Evolutionary conservation across 192 early-diverging fungal genomes (phyloP), one percentile per base, ranked within the genome.

Genomic region (Coemansia sp.): DNA sequence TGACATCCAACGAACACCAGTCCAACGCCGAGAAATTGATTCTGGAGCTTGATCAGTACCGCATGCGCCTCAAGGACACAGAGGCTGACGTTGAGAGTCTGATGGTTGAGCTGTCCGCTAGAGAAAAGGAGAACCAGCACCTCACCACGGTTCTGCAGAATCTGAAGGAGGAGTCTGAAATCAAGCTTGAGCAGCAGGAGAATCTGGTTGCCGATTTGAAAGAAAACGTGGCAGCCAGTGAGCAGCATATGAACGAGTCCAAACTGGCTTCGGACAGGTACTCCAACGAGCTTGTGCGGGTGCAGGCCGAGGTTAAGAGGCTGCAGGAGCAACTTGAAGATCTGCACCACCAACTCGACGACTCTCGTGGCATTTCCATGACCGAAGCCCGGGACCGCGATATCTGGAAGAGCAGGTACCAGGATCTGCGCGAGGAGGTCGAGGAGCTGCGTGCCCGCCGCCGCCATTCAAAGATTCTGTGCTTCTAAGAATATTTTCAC

Each of bases 351-450:
- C 72, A 75, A 67, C 70, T 81, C 16, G 75, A 77, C 26, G 78
- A 85, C 13, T 63, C 78, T 8, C 65, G 64, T 16, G 63, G 60
- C 10, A 68, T 72, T 66, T 66, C 68, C 23, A 70, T 59, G 41
- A 57, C 41, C 61, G 81, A 83, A 67, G 70, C 75, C 23, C 75
- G 81, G 53, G 75, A 83, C 63, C 68, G 75, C 38, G 81, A 83
- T 26, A 64, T 83, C 48, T 72, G 75, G 69, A 83, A 83, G 72
- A 54, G 69, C 15, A 65, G 75, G 57, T 77, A 69, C 65, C 81
- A 68, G 38, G 81, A 83, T 38, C 32, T 83, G 57, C 65, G 72
- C 57, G 81, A 83, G 11, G 81, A 83, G 56, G 56, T 83, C 13
- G 68, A 64, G 16, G 75, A 72, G 43, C 66, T 72, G 50, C 72